Percentiles rank a stretch among this genome's conserved stretches.
phyloP scores from a whole-genome alignment of 1,139 yeast species.

The Nakaseomyces kungkrabaensis region DNA sequence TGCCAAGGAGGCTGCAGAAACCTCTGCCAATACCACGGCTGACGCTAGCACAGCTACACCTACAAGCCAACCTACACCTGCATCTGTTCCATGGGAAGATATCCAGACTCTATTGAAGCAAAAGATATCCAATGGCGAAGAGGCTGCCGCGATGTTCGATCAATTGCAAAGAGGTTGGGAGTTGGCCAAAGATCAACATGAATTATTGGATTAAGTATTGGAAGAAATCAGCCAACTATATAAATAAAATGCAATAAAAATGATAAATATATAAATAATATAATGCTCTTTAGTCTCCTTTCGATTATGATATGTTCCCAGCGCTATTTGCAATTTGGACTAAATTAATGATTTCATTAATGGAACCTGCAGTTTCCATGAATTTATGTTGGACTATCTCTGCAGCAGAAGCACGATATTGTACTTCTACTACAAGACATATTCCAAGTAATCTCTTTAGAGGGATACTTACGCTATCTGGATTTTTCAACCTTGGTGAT shows the following conservation, averaged over 20 bases:
- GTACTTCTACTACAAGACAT: slow-evolving; percentile 91
- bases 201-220: not conserved
- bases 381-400: slow-evolving; percentile 79
- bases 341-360: not conserved
- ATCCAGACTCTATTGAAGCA: slow-evolving; percentile 22
- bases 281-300: not conserved
- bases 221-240: not conserved
- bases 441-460: slow-evolving; percentile 83
- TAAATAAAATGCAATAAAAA: not conserved
- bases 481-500: slow-evolving; percentile 86
- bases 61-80: not conserved
- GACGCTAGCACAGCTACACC: not conserved
- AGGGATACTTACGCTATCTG: slow-evolving; percentile 66
- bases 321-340: not conserved
- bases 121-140: slow-evolving; percentile 15
- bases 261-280: not conserved
- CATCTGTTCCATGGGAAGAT: slow-evolving; percentile 31
- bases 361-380: slow-evolving; percentile 29
- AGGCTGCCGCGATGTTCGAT: slow-evolving; percentile 22
- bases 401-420: slow-evolving; percentile 82
- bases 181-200: not conserved
- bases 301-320: too few relatives aligned
- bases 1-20: slow-evolving; percentile 8
- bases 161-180: slow-evolving; percentile 37
- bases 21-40: slow-evolving; percentile 4